Conservation (phyloP, 345 rosid genomes). For the Erucastrum elatum region DNA sequence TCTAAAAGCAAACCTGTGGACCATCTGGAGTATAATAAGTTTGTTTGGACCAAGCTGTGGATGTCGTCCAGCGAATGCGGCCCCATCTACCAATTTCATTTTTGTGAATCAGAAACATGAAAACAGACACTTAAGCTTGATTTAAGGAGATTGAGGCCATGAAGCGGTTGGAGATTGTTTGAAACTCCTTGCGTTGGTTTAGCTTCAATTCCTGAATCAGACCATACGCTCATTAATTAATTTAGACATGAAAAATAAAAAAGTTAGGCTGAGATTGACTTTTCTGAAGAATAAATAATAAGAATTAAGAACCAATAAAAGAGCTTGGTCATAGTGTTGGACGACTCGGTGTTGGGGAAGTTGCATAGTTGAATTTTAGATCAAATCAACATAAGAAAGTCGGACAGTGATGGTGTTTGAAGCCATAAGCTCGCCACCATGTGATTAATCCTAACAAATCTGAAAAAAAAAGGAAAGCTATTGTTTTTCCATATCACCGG, state of each 20-base stretch:
- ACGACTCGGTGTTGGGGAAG: constrained; percentile 46
- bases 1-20: constrained; percentile 34
- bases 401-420: not conserved
- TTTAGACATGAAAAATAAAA: constrained; percentile 11
- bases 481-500: too few relatives aligned
- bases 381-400: not conserved
- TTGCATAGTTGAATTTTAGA: constrained; percentile 39
- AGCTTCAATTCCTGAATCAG: too few relatives aligned
- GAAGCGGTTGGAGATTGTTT: too few relatives aligned
- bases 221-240: too few relatives aligned
- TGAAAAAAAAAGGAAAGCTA: too few relatives aligned
- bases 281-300: constrained; percentile 53
- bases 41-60: not conserved
- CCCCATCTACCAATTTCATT: constrained; percentile 54
- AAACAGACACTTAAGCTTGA: not conserved
- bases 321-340: constrained; percentile 75
- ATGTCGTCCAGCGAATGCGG: constrained; percentile 43
- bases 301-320: constrained; percentile 70
- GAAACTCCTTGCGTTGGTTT: too few relatives aligned
- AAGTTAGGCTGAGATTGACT: constrained; percentile 81
- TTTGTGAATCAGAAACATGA: constrained; percentile 14
- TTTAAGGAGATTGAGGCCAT: too few relatives aligned
- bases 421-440: too few relatives aligned
- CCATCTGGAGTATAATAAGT: not conserved
- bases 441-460: too few relatives aligned